Evolutionary conservation across 2,329 filamentous ascomycete species (phyloP).

Genomic region (Grosmannia serpens): DNA sequence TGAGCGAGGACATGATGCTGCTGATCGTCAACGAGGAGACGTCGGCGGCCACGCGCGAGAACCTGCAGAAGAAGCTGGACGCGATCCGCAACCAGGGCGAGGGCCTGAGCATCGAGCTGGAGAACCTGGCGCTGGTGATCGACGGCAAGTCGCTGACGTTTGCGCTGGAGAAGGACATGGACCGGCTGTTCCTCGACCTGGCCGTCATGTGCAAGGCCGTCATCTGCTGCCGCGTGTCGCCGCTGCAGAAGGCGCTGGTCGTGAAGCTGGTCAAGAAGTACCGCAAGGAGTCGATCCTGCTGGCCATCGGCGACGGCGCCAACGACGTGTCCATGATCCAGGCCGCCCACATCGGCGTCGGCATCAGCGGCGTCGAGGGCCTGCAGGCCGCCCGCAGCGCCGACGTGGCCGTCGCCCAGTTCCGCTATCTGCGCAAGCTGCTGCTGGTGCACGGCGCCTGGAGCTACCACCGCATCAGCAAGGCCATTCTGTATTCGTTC

Average conservation of each 20-base stretch:
- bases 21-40: slow-evolving; percentile 91
- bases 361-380: slow-evolving; percentile 94
- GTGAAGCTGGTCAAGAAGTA: slow-evolving; percentile 94
- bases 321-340: slow-evolving; percentile 99
- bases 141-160: slow-evolving; percentile 93
- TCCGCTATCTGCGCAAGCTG: slow-evolving; percentile 87
- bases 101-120: slow-evolving; percentile 58
- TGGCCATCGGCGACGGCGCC: slow-evolving; percentile 93
- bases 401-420: slow-evolving; percentile 91
- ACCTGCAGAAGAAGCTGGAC: slow-evolving; percentile 85
- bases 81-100: slow-evolving; percentile 77
- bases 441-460: slow-evolving; percentile 91
- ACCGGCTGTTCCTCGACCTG: slow-evolving; percentile 85
- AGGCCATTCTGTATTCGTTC: slow-evolving; percentile 95
- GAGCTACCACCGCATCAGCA: slow-evolving; percentile 95
- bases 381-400: slow-evolving; percentile 91
- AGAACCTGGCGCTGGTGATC: slow-evolving; percentile 83
- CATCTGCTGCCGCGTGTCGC: slow-evolving; percentile 94
- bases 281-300: slow-evolving; percentile 78
- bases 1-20: slow-evolving; percentile 97
- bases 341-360: slow-evolving; percentile 92
- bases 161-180: slow-evolving; percentile 84
- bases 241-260: slow-evolving; percentile 90
- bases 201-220: slow-evolving; percentile 98
- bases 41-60: slow-evolving; percentile 68